Conservation (phyloP, 208 protist genomes). For the Acanthamoeba quina region DNA sequence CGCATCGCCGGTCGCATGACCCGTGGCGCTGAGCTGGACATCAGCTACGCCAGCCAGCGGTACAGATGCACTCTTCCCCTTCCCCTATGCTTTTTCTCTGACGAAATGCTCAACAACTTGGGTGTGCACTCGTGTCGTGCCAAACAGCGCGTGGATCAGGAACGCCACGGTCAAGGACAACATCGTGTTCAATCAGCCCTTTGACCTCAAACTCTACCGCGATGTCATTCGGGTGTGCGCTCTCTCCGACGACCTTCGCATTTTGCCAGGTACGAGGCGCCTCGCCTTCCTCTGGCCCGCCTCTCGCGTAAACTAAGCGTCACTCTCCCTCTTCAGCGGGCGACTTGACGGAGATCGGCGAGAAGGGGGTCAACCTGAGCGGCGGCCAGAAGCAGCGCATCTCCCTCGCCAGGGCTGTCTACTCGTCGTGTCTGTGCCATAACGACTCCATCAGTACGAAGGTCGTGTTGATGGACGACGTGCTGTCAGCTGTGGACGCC, state of each 20-base stretch:
- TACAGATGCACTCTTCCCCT: background rate
- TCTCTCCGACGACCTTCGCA: constrained; percentile 85
- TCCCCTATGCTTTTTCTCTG: background rate
- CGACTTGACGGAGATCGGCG: constrained; percentile 84
- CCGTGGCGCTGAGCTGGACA: background rate
- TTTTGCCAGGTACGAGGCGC: constrained; percentile 7
- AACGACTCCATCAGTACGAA: background rate
- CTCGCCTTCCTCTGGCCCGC: background rate
- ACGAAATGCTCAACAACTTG: background rate
- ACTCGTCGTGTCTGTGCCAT: constrained; percentile 82
- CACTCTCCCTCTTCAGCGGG: background rate
- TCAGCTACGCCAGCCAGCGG: constrained; percentile 35
- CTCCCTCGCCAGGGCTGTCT: constrained; percentile 83
- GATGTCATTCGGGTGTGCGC: constrained; percentile 45
- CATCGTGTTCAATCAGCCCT: constrained; percentile 90
- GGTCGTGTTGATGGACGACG: constrained; percentile 89
- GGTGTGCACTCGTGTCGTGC: background rate
- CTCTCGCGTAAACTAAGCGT: background rate
- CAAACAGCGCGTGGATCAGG: constrained; percentile 91
- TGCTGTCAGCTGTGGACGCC: constrained; percentile 86
- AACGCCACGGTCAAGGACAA: constrained; percentile 95
- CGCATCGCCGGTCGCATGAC: background rate
- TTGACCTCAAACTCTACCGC: constrained; percentile 88
- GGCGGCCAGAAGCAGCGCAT: constrained; percentile 91
- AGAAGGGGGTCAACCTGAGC: constrained; percentile 90